phyloP scores from a whole-genome alignment of 2,329 filamentous ascomycete species.

The Penicillium verrucosum region DNA sequence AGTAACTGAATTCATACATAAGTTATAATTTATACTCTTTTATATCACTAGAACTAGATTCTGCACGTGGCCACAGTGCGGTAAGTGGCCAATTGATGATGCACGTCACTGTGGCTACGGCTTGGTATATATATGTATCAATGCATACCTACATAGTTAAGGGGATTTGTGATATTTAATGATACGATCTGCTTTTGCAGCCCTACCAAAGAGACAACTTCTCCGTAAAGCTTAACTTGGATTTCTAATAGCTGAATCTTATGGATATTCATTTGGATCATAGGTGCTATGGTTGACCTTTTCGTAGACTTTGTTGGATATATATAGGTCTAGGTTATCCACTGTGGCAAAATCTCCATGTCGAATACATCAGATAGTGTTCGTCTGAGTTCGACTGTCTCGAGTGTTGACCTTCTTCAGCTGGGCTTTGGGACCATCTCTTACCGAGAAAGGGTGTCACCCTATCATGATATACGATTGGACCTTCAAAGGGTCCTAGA shows the following conservation, averaged over 20 bases:
- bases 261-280: not conserved
- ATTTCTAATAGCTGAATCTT: not conserved
- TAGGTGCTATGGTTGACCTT: not conserved
- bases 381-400: not conserved
- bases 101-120: conserved; percentile 2
- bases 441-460: not conserved
- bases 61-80: not conserved
- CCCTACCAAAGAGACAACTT: not conserved
- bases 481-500: not conserved
- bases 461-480: not conserved
- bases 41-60: not conserved
- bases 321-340: not conserved
- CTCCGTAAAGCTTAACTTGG: not conserved
- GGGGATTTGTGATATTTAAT: not conserved
- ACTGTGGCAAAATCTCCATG: not conserved
- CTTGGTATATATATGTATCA: not conserved
- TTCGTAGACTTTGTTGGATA: not conserved
- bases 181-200: not conserved
- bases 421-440: not conserved
- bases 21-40: not conserved
- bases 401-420: not conserved
- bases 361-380: too few species aligned
- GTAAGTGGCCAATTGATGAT: conserved; percentile 5
- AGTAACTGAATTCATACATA: too few species aligned
- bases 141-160: too few species aligned